Percentiles rank a stretch among this genome's conserved stretches.
phyloP scores from a whole-genome alignment of 2,329 filamentous ascomycete species.

The Aspergillus sp. region DNA sequence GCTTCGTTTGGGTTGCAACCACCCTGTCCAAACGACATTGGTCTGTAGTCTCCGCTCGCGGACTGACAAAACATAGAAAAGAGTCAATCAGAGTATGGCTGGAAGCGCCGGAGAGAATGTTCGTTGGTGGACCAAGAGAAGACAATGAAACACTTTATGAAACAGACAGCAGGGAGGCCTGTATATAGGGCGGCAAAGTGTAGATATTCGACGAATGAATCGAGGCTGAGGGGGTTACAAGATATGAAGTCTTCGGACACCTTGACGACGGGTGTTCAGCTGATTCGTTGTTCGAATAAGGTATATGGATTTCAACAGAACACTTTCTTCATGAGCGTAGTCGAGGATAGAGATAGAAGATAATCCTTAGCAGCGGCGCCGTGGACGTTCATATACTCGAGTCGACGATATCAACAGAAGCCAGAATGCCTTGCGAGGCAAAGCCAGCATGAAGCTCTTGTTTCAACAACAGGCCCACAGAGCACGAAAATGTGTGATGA shows the following conservation, averaged over 20 bases:
- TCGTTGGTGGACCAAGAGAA: constrained; percentile 13
- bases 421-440: constrained; percentile 36
- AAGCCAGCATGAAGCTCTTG: constrained; percentile 26
- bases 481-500: constrained; percentile 23
- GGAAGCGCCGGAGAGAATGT: constrained; percentile 12
- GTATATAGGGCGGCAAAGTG: constrained; percentile 10
- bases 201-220: constrained; percentile 4
- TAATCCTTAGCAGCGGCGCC: constrained; percentile 21
- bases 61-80: constrained; percentile 28
- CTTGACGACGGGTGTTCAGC: background rate
- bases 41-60: constrained; percentile 17
- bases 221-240: background rate
- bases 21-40: constrained; percentile 30
- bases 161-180: constrained; percentile 12
- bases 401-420: constrained; percentile 24
- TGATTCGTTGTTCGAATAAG: background rate
- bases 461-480: constrained; percentile 36
- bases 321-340: background rate
- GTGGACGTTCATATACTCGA: constrained; percentile 27
- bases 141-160: constrained; percentile 26
- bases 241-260: background rate
- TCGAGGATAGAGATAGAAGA: constrained; percentile 12
- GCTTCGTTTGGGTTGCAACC: constrained; percentile 24
- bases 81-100: constrained; percentile 19
- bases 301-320: background rate